phyloP scores from a whole-genome alignment of 257 asterid species.

The Nicotiana noctiflora region DNA sequence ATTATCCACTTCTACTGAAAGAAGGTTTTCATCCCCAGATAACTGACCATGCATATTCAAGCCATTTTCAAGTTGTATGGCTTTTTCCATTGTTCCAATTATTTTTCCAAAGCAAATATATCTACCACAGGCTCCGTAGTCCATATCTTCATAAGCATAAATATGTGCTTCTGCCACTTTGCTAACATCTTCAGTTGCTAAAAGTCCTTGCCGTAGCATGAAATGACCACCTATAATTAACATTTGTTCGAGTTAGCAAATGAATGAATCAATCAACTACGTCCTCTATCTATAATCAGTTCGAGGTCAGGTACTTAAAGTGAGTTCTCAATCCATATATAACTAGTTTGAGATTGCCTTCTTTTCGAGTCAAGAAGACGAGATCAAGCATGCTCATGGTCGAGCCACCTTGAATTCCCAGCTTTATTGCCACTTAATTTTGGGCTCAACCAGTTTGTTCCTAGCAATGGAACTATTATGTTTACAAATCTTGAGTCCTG shows the following conservation, averaged over 20 bases:
- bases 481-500: too few species aligned
- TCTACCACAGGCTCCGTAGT: conserved; percentile 25
- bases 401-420: too few species aligned
- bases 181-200: conserved; percentile 21
- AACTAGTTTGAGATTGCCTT: too few species aligned
- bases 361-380: too few species aligned
- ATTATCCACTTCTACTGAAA: background rate
- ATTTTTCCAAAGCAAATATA: conserved; percentile 23
- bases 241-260: background rate
- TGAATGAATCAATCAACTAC: background rate
- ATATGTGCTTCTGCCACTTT: conserved; percentile 25
- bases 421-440: too few species aligned
- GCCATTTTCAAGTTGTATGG: conserved; percentile 16
- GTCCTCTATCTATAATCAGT: too few species aligned
- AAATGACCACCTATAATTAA: conserved; percentile 14
- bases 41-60: conserved; percentile 19
- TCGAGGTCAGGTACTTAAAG: too few species aligned
- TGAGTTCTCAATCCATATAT: too few species aligned
- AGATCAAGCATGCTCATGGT: too few species aligned
- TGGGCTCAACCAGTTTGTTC: too few species aligned
- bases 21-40: conserved; percentile 8
- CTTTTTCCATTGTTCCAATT: conserved; percentile 18
- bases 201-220: conserved; percentile 18
- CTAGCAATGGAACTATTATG: too few species aligned
- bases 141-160: conserved; percentile 24